Base-by-base conservation (phyloP, 257 asterid genomes). In the Capsicum chinense region DNA sequence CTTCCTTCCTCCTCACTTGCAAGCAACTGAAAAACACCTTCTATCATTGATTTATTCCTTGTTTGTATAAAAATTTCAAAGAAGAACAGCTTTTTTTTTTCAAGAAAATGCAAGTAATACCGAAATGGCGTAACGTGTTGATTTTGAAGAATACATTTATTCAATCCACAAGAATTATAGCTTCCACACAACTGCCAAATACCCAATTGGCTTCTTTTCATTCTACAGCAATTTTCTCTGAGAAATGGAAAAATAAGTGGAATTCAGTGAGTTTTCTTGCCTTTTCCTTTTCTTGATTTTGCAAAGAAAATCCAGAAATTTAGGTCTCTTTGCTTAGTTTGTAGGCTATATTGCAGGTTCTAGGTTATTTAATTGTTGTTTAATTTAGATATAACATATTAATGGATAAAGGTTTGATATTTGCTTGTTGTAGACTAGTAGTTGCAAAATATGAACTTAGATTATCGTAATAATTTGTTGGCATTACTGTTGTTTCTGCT, bases 221-320 rank as follows among this genome's bases (percentile, higher is more conserved):
- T 86, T 92, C 92, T 80, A 88, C 95, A 0, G 57, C 84, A 63
- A 47, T 85, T 67, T 74, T 63, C 64, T 87, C 58, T 5, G 93
- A 89, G 62, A 91, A 90, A 82, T 87, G 97, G 94, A 92, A 89
- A 83, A 86, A 66, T 33, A 91, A 91, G n/a, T 90, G 90, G 82
- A 84, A 80, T 80, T 88, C 74, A 50, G 98, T 94, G 86, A 90
- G 94, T 83, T 67, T 47, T 62, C 70, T 83, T 50, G 35, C 15
- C 80, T 70, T 57, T 8, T 76, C 60, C 19, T 35, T 13, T 79
- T 14, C 17, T 68, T 67, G 16, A 12, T 7, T 13, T 11, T 35
- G 47, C 17, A 44, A 6, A 83, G 10, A 15, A 54, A 54, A 54
- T 54, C 58, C 16, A 33, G 60, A 79, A 70, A 39, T 39, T 67